A percentile compares a stretch with the other conserved stretches of the same genome.
Conservation (phyloP, 2,329 filamentous ascomycete species). For the Penicillium glabrum region DNA sequence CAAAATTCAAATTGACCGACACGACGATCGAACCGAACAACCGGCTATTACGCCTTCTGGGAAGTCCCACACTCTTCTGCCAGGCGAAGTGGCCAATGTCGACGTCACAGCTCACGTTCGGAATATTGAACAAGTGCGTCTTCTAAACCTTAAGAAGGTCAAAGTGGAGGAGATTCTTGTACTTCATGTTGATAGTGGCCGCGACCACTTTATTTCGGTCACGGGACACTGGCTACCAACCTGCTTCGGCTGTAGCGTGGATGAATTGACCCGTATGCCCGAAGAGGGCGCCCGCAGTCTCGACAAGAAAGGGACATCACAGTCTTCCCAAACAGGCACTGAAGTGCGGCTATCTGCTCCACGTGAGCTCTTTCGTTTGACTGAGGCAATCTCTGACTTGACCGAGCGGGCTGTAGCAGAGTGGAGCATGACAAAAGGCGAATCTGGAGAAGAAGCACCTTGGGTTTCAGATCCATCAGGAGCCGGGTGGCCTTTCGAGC, state of each 20-base stretch:
- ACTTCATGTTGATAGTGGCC: conserved; percentile 75
- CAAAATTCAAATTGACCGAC: conserved; percentile 61
- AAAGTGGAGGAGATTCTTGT: conserved; percentile 84
- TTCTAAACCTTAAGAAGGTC: conserved; percentile 67
- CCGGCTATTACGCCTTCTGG: conserved; percentile 28
- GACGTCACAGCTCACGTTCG: conserved; percentile 68
- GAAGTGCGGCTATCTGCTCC: conserved; percentile 72
- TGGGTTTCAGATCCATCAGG: conserved; percentile 52
- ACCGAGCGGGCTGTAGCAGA: conserved; percentile 60
- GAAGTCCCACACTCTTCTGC: conserved; percentile 67
- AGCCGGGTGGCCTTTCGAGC: conserved; percentile 60
- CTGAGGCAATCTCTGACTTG: conserved; percentile 70
- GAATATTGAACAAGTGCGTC: conserved; percentile 62
- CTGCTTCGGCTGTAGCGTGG: conserved; percentile 80
- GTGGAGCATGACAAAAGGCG: conserved; percentile 58
- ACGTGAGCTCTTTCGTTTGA: conserved; percentile 84
- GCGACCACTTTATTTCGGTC: conserved; percentile 88
- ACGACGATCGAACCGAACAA: conserved; percentile 38
- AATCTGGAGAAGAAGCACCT: conserved; percentile 36
- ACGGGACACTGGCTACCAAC: conserved; percentile 77
- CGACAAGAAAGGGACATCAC: conserved; percentile 24
- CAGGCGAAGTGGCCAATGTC: conserved; percentile 77
- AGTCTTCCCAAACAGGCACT: conserved; percentile 34
- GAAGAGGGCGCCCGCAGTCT: conserved; percentile 74
- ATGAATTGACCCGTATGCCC: conserved; percentile 82